phyloP scores from a whole-genome alignment of 225 moss, liverwort and hornwort genomes.

The Sphagnum tenellum region DNA sequence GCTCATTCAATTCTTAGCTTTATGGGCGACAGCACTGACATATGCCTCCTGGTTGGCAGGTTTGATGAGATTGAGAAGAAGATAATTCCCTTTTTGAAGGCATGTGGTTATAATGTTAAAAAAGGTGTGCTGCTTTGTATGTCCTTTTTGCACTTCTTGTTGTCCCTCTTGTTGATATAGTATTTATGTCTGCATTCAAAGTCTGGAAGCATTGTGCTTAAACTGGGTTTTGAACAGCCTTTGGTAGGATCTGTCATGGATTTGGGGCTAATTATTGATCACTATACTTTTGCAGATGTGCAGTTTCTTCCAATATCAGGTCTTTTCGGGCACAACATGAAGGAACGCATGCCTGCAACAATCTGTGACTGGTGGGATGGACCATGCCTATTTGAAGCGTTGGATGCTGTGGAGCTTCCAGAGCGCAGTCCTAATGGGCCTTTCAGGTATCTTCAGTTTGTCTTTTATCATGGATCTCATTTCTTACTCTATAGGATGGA shows the following conservation, averaged over 20 bases:
- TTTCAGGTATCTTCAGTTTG: conserved; percentile 44
- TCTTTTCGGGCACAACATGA: conserved; percentile 71
- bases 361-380: conserved; percentile 89
- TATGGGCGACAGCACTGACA: background rate
- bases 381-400: conserved; percentile 78
- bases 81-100: conserved; percentile 71
- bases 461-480: background rate
- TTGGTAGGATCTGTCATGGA: too few relatives aligned
- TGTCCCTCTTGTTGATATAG: background rate
- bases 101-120: conserved; percentile 84
- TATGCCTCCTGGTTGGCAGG: conserved; percentile 21
- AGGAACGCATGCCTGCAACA: conserved; percentile 48
- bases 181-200: background rate
- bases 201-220: background rate
- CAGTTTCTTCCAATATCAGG: conserved; percentile 92
- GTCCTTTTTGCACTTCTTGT: background rate
- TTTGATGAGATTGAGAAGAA: conserved; percentile 96
- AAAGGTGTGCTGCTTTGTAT: conserved; percentile 36
- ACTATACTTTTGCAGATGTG: conserved; percentile 43
- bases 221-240: too few relatives aligned
- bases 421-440: conserved; percentile 64
- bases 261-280: too few relatives aligned
- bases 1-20: too few relatives aligned
- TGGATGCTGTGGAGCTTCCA: conserved; percentile 79
- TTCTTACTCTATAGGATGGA: background rate